These are phyloP conservation scores for Pythium aristosporum DNA, from an alignment of 352 stramenopile genomes.

Conservation along the genomic window DNA sequence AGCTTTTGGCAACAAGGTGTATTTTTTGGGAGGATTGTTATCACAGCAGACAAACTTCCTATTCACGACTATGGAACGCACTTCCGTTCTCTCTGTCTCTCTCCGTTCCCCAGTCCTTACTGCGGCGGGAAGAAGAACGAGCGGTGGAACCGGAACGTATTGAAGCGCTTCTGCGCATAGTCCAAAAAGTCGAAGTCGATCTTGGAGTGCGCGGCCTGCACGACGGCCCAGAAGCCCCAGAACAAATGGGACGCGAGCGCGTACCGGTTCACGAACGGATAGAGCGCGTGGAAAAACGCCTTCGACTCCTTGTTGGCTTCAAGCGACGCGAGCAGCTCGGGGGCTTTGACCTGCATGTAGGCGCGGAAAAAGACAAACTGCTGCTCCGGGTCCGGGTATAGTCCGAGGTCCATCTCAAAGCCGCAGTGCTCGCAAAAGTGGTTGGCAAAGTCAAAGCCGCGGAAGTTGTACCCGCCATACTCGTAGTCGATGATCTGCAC, in stretches of 20 bases:
- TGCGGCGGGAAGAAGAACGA: slow-evolving; percentile 49
- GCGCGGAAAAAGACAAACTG: slow-evolving; percentile 86
- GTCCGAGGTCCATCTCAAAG: slow-evolving; percentile 89
- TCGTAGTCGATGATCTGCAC: slow-evolving; percentile 96
- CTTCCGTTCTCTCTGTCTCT: neutral
- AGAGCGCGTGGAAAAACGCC: slow-evolving; percentile 81
- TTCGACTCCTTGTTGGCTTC: slow-evolving; percentile 75
- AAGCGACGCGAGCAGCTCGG: slow-evolving; percentile 59
- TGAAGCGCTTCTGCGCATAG: slow-evolving; percentile 82
- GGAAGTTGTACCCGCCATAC: slow-evolving; percentile 93
- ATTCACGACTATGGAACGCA: neutral
- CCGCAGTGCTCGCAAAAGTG: slow-evolving; percentile 94
- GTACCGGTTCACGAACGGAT: slow-evolving; percentile 86
- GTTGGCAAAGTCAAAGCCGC: slow-evolving; percentile 94
- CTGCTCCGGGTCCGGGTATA: slow-evolving; percentile 80
- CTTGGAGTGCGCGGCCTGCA: slow-evolving; percentile 88
- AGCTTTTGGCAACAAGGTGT: neutral
- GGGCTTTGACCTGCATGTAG: slow-evolving; percentile 77
- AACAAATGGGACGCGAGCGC: slow-evolving; percentile 90
- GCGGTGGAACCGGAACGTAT: slow-evolving; percentile 74
- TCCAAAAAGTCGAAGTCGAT: slow-evolving; percentile 91
- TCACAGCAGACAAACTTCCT: slow-evolving; percentile 1
- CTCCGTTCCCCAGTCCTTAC: neutral
- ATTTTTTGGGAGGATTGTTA: slow-evolving; percentile 3
- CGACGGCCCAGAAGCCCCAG: slow-evolving; percentile 93